Evolutionary conservation across 768 basidiomycete genomes (phyloP).

Genomic region (Termitomyces bulborhizus): DNA sequence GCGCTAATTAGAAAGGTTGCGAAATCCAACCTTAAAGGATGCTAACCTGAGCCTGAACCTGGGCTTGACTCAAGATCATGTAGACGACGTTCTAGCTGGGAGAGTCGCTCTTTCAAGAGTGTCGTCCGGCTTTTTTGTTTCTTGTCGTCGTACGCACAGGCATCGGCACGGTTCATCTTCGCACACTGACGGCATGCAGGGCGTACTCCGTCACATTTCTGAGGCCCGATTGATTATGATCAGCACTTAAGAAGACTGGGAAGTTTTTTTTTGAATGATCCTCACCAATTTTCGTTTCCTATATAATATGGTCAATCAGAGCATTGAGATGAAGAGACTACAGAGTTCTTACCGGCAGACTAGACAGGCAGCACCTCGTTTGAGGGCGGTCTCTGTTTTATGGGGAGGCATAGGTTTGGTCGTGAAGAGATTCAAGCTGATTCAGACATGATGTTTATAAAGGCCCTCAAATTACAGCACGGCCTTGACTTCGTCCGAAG

Average conservation of each 20-base stretch:
- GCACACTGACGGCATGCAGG: constrained; percentile 52
- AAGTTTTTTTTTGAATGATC: neutral
- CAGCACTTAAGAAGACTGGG: neutral
- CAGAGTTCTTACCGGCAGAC: constrained; percentile 32
- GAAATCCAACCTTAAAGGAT: neutral
- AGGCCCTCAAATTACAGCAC: neutral
- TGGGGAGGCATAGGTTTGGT: constrained; percentile 14
- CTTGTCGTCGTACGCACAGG: constrained; percentile 58
- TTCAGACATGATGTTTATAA: constrained; percentile 3
- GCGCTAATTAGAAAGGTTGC: neutral
- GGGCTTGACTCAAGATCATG: constrained; percentile 44
- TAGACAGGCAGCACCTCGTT: constrained; percentile 38
- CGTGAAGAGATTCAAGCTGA: neutral
- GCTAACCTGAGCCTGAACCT: constrained; percentile 4
- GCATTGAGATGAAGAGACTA: neutral
- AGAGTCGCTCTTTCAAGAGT: constrained; percentile 50
- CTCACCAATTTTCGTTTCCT: constrained; percentile 42
- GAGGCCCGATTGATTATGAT: neutral
- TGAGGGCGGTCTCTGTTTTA: constrained; percentile 20
- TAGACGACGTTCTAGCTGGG: constrained; percentile 44
- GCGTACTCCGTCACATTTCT: constrained; percentile 59
- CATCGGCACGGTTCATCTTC: constrained; percentile 43
- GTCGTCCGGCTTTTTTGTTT: constrained; percentile 55
- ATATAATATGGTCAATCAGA: constrained; percentile 8
- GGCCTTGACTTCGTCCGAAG: constrained; percentile 1